phyloP scores from a whole-genome alignment of 345 rosid genomes.

The sweet orange (Citrus sinensis) region DVS_A1.0 CM039162.1:21940501-21941000 shows the following conservation, averaged over 20 bases:
- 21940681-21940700: constrained; percentile 95
- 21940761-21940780: constrained; percentile 87
- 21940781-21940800: constrained; percentile 42
- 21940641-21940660: constrained; percentile 92
- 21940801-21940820: no score
- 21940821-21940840: no score
- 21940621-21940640: constrained; percentile 94
- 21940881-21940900: no score
- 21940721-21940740: constrained; percentile 84
- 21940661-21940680: constrained; percentile 91
- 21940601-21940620: constrained; percentile 91
- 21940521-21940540: constrained; percentile 96
- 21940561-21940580: constrained; percentile 92
- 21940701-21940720: constrained; percentile 98
- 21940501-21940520: constrained; percentile 89
- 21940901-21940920: no score
- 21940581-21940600: constrained; percentile 97
- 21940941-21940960: no score
- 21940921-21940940: no score
- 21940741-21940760: constrained; percentile 93
- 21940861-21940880: no score
- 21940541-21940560: constrained; percentile 94
- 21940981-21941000: no score
- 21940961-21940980: no score
- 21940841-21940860: no score